Conservation (phyloP, 2,329 filamentous ascomycete species). For the Epichloe sylvatica region DNA sequence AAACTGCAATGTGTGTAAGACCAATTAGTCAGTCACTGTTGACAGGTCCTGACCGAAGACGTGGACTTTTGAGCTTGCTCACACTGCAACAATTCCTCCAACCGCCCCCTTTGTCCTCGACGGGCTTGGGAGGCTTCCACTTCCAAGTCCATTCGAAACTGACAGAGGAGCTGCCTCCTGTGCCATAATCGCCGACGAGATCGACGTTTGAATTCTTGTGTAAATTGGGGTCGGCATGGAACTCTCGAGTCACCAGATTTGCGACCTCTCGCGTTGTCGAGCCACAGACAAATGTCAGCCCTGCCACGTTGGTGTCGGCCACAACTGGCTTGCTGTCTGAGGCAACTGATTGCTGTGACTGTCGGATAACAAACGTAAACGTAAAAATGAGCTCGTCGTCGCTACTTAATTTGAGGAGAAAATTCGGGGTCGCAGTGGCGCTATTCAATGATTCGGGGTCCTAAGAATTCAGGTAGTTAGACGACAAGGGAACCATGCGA, state of each 20-base stretch:
- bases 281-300: constrained; percentile 84
- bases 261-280: constrained; percentile 78
- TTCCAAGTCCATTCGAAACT: constrained; percentile 94
- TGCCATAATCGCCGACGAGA: constrained; percentile 82
- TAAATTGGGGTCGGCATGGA: constrained; percentile 90
- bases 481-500: neutral
- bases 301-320: constrained; percentile 66
- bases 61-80: constrained; percentile 9
- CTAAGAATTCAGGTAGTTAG: constrained; percentile 28
- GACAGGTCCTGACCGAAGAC: neutral
- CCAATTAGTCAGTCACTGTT: neutral
- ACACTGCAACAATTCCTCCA: constrained; percentile 95
- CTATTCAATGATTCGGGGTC: constrained; percentile 54
- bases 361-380: constrained; percentile 73
- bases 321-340: constrained; percentile 33
- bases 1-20: constrained; percentile 43
- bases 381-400: constrained; percentile 88
- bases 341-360: constrained; percentile 31
- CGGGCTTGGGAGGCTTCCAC: constrained; percentile 77
- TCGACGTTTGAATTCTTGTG: constrained; percentile 96
- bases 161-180: constrained; percentile 67
- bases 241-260: constrained; percentile 85
- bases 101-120: constrained; percentile 73
- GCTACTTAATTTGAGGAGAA: constrained; percentile 75
- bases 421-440: constrained; percentile 43